Conservation (phyloP, 306 rosid species). For the Bauhinia variegata region DNA sequence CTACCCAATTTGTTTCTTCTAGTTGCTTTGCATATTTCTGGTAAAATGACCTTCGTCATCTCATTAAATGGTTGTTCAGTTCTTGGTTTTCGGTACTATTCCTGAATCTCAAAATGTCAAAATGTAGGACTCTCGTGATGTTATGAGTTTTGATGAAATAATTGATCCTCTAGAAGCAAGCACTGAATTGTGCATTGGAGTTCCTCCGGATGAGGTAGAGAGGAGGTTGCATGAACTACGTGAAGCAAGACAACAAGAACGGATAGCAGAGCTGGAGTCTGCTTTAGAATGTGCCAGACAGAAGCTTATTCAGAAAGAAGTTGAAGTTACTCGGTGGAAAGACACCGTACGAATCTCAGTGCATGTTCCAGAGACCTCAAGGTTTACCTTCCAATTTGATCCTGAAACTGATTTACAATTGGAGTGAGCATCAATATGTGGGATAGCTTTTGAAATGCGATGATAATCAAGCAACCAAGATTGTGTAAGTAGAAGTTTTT, state of each 20-base stretch:
- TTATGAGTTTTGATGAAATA: constrained; percentile 52
- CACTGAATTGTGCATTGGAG: constrained; percentile 55
- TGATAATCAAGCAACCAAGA: constrained; percentile 15
- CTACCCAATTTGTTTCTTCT: constrained; percentile 3
- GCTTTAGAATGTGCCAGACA: constrained; percentile 63
- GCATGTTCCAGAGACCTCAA: constrained; percentile 56
- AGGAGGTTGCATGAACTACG: constrained; percentile 78
- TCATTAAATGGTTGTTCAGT: constrained; percentile 19
- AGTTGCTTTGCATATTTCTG: constrained; percentile 7
- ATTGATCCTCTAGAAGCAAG: constrained; percentile 52
- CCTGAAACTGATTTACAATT: constrained; percentile 39
- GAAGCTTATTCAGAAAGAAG: constrained; percentile 66
- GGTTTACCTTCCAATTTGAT: constrained; percentile 53
- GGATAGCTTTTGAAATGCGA: constrained; percentile 37
- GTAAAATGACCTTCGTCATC: constrained; percentile 1
- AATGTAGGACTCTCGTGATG: constrained; percentile 32
- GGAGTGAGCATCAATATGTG: constrained; percentile 38
- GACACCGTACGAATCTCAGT: constrained; percentile 57
- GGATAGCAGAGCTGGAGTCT: constrained; percentile 69
- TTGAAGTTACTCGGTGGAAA: constrained; percentile 77
- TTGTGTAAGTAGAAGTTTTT: constrained; percentile 1
- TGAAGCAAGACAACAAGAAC: constrained; percentile 70
- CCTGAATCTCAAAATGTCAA: constrained; percentile 38
- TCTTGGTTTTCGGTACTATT: constrained; percentile 21
- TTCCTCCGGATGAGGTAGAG: constrained; percentile 71